A percentile compares a stretch with the other conserved stretches of the same genome.
These are phyloP conservation scores for Coelastrella sp. DNA, from an alignment of 139 green algal species.

Conservation along the genomic window DNA sequence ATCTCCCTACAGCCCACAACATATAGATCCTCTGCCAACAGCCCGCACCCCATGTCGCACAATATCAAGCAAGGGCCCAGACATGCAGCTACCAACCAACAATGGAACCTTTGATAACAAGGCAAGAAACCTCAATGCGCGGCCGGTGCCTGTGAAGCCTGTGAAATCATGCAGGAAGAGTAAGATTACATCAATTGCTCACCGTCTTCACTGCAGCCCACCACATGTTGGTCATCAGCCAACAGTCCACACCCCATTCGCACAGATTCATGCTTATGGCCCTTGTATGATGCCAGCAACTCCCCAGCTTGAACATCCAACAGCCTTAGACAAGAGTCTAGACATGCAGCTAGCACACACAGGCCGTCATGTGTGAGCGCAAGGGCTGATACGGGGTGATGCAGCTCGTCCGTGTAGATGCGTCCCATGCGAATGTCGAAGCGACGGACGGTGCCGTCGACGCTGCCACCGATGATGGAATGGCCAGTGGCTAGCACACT, in stretches of 20 bases:
- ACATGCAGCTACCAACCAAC: too few species aligned
- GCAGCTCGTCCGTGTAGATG: conserved; percentile 80
- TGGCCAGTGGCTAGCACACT: conserved; percentile 65
- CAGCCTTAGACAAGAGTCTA: conserved; percentile 79
- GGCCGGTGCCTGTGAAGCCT: neutral
- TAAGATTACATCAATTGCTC: neutral
- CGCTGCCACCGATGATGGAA: conserved; percentile 77
- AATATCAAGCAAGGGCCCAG: too few species aligned
- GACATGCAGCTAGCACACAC: conserved; percentile 83
- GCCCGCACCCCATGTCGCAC: too few species aligned
- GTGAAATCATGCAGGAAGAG: neutral
- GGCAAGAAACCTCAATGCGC: too few species aligned
- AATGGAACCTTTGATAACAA: too few species aligned
- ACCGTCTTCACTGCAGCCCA: conserved; percentile 88
- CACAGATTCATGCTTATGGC: conserved; percentile 75
- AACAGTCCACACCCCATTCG: conserved; percentile 89
- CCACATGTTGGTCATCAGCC: conserved; percentile 80
- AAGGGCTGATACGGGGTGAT: conserved; percentile 78
- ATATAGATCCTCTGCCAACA: too few species aligned
- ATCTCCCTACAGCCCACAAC: too few species aligned
- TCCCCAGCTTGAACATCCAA: conserved; percentile 78
- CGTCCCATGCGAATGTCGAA: conserved; percentile 91
- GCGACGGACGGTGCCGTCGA: conserved; percentile 90
- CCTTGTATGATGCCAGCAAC: conserved; percentile 85
- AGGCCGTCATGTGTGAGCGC: conserved; percentile 60